These are phyloP conservation scores for Powellomyces hirtus DNA, from an alignment of 192 early-diverging fungal genomes.

Conservation along the genomic window DNA sequence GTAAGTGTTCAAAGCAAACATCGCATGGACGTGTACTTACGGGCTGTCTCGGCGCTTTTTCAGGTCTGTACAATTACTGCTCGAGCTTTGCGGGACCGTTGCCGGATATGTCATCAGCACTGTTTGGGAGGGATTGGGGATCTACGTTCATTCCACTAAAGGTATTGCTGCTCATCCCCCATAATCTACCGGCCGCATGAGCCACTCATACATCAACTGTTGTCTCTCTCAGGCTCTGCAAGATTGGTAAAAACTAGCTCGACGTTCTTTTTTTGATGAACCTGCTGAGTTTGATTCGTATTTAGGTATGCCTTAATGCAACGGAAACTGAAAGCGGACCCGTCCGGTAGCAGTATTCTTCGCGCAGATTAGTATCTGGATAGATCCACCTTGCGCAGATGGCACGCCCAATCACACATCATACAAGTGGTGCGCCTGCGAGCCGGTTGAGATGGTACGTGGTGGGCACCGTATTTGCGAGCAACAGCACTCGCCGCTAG, in stretches of 20 bases:
- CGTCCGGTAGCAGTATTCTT: slow-evolving; percentile 30
- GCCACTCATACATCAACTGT: no score
- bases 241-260: slow-evolving; percentile 54
- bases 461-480: no score
- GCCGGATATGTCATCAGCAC: slow-evolving; percentile 49
- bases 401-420: no score
- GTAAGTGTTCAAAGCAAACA: slow-evolving; percentile 18
- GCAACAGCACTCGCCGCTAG: no score
- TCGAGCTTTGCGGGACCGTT: slow-evolving; percentile 43
- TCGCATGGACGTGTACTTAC: neutral
- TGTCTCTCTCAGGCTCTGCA: no score
- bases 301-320: slow-evolving; percentile 46
- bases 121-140: slow-evolving; percentile 49
- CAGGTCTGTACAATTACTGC: slow-evolving; percentile 48
- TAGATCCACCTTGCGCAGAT: no score
- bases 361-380: no score
- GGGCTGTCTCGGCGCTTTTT: neutral
- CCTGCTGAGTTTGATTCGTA: no score
- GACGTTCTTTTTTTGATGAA: slow-evolving; percentile 27
- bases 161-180: slow-evolving; percentile 15
- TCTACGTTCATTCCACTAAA: slow-evolving; percentile 46
- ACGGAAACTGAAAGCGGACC: slow-evolving; percentile 73
- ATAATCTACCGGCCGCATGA: slow-evolving; percentile 9
- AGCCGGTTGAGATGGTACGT: no score
- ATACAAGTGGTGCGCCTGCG: no score